A percentile compares a stretch with the other conserved stretches of the same genome.
phyloP scores from a whole-genome alignment of 2,329 filamentous ascomycete genomes.

The Chalara sp. region DNA sequence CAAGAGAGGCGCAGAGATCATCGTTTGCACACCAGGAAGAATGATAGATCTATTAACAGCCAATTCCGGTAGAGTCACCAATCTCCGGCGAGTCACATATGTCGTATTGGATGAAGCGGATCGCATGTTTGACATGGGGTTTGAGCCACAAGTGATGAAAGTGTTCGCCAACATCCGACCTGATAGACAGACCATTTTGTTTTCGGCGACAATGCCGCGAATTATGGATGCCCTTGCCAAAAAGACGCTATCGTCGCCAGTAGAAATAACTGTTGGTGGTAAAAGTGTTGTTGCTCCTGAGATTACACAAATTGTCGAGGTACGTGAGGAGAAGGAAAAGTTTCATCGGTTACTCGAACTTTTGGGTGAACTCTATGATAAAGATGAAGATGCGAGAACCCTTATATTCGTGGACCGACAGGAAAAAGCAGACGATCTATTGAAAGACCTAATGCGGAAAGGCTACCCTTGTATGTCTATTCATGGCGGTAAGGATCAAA shows the following conservation, averaged over 20 bases:
- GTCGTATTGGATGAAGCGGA: constrained; percentile 96
- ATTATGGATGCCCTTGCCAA: constrained; percentile 88
- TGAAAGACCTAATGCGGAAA: constrained; percentile 73
- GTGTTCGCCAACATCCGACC: constrained; percentile 88
- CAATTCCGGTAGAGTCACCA: constrained; percentile 91
- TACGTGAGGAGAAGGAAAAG: constrained; percentile 75
- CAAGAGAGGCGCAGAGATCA: constrained; percentile 89
- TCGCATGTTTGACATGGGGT: constrained; percentile 99
- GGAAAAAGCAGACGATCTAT: constrained; percentile 76
- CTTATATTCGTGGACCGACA: constrained; percentile 91
- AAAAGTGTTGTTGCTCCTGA: constrained; percentile 79
- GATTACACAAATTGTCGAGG: constrained; percentile 90
- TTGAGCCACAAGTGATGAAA: constrained; percentile 96
- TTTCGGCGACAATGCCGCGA: constrained; percentile 92
- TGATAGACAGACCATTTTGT: constrained; percentile 88
- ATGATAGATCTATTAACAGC: constrained; percentile 93
- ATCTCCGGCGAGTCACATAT: constrained; percentile 82
- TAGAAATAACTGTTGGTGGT: constrained; percentile 90
- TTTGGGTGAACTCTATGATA: constrained; percentile 77
- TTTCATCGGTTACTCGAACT: constrained; percentile 79
- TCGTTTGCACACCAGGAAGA: constrained; percentile 90
- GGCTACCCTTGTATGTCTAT: constrained; percentile 91
- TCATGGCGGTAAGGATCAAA: constrained; percentile 88
- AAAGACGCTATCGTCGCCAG: constrained; percentile 76
- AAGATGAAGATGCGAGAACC: constrained; percentile 83